Base-by-base conservation (phyloP, 2,329 filamentous ascomycete genomes). In the Claviceps quebecensis region DNA sequence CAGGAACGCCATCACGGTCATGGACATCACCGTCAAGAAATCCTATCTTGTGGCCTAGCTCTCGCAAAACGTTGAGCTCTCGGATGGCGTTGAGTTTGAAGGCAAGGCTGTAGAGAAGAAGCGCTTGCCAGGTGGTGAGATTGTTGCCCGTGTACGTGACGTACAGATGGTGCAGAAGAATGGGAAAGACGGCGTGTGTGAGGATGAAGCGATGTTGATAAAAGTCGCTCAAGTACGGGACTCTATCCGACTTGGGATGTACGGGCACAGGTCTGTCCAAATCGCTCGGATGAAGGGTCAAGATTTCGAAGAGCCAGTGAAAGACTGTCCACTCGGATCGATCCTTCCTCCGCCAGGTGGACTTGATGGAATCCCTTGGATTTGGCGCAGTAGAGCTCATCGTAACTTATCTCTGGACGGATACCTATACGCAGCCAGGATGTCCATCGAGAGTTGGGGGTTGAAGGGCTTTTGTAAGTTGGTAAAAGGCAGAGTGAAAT, bases 11-110 rank as follows among this genome's bases (percentile, higher is more conserved):
- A 6, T 53, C 52, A 7, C 52, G 52, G 23, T 49, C 52, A 13
- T 51, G 52, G 16, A 53, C 52, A 22, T 53, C 52, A 17, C 52
- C 52, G 40, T 53, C 52, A 8, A 53, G 49, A 23, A 53, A 53
- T 0, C 52, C 52, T 16, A 22, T 48, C 22, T 38, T 45, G 37
- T 53, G 49, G 16, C 52, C 52, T 2, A 53, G 34, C 3, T 47
- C 29, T 4, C 49, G 48, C 39, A 51, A 7, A 6, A 53, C n/a
- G n/a, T 48, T 48, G 3, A 53, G 45, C 36, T 53, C 52, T 2
- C 49, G 52, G 9, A 53, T 51, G 9, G 48, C 52, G 41, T 51
- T 53, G 36, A 50, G 26, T 36, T 53, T 53, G 45, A 53, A 51
- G 5, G 40, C 38, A 14, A 19, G 26, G 41, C 38, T 51, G 52